Evolutionary conservation across 192 early-diverging fungal species (phyloP).

Genomic region (Piromyces finnis): DNA sequence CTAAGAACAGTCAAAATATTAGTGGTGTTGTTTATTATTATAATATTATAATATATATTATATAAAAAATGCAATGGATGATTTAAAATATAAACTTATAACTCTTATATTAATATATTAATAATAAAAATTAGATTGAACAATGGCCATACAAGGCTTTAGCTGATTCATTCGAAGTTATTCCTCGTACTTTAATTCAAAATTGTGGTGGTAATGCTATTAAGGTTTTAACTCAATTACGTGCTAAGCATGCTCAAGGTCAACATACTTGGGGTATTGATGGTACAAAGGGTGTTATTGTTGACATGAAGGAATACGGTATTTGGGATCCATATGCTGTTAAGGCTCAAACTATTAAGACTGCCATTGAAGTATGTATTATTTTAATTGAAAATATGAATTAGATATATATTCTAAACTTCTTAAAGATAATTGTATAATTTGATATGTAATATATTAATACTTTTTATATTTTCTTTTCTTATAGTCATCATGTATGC

Average conservation of each 20-base stretch:
- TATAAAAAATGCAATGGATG: no score
- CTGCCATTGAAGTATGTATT: constrained; percentile 64
- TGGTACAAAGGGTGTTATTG: constrained; percentile 74
- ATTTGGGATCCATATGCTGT: constrained; percentile 99
- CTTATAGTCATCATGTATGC: constrained; percentile 49
- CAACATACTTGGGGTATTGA: constrained; percentile 88
- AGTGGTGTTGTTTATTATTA: constrained; percentile 26
- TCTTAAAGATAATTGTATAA: no score
- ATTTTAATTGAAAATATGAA: no score
- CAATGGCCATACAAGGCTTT: constrained; percentile 95
- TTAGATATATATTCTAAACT: no score
- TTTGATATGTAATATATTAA: background rate
- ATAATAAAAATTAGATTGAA: constrained; percentile 21
- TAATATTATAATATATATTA: background rate
- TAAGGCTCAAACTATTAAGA: constrained; percentile 99
- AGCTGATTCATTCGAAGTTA: constrained; percentile 90
- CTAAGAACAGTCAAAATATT: constrained; percentile 74
- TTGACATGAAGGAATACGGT: constrained; percentile 94
- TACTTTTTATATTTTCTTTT: background rate
- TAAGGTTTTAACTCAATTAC: constrained; percentile 78
- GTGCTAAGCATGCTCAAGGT: constrained; percentile 85
- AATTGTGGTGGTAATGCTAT: constrained; percentile 99
- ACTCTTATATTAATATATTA: no score
- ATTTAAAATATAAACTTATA: no score
- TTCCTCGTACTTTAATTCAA: constrained; percentile 94